Percentiles rank a stretch among this genome's conserved stretches.
Conservation (phyloP, 2,329 filamentous ascomycete species). For the Bertia moriformis region DNA sequence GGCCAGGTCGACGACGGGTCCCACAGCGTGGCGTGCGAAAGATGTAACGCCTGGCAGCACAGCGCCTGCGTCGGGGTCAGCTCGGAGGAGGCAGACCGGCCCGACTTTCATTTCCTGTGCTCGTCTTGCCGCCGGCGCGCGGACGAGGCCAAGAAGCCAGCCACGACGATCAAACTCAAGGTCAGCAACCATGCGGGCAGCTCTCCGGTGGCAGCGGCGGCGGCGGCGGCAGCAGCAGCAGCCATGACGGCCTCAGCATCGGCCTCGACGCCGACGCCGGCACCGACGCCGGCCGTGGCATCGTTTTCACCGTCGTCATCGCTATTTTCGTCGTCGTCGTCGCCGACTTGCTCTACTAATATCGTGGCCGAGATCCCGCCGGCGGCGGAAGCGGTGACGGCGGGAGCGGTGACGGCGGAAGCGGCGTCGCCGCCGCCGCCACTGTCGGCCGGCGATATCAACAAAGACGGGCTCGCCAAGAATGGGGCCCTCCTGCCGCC, state of each 20-base stretch:
- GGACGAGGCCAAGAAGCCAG: constrained; percentile 42
- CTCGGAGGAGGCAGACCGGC: constrained; percentile 64
- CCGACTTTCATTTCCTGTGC: constrained; percentile 82
- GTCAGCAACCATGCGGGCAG: constrained; percentile 22
- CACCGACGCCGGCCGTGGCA: constrained; percentile 7
- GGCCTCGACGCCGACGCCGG: constrained; percentile 8
- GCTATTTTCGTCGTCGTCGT: constrained; percentile 3
- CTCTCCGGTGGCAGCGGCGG: background rate
- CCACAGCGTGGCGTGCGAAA: constrained; percentile 86
- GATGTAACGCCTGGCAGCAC: constrained; percentile 92
- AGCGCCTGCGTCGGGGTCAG: constrained; percentile 77
- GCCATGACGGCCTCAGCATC: background rate
- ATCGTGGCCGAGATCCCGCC: no score
- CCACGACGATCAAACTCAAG: constrained; percentile 37
- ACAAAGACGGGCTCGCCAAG: no score
- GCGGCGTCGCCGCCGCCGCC: no score
- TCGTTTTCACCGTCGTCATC: no score
- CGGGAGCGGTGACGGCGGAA: background rate
- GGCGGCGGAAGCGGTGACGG: background rate
- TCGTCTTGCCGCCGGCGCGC: constrained; percentile 58
- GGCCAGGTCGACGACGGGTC: constrained; percentile 89
- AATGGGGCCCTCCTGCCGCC: no score
- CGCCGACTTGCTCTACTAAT: background rate
- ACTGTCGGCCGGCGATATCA: background rate
- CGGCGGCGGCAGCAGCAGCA: background rate